These are phyloP conservation scores for Coniella vitis DNA, from an alignment of 2,329 filamentous ascomycete species.

Conservation along the genomic window DNA sequence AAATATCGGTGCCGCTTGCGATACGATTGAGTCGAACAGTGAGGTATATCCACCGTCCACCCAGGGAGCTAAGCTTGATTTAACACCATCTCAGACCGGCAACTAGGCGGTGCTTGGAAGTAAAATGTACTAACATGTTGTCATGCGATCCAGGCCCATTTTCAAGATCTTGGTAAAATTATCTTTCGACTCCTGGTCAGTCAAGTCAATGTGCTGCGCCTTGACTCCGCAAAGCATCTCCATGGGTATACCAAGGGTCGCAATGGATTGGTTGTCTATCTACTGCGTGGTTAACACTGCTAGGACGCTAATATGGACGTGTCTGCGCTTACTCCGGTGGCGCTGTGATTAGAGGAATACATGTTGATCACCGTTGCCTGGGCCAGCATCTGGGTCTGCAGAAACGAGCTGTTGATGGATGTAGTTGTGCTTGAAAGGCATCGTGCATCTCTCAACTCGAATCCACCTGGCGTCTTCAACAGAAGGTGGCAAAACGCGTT, in stretches of 20 bases:
- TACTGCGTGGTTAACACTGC: neutral
- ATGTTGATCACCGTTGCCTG: neutral
- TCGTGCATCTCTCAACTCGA: neutral
- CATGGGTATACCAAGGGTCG: neutral
- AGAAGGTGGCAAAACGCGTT: neutral
- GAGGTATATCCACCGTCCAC: neutral
- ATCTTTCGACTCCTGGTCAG: neutral
- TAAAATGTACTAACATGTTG: neutral
- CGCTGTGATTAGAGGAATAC: neutral
- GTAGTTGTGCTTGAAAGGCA: neutral
- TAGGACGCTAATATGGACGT: neutral
- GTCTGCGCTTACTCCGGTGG: neutral
- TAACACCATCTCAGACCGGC: neutral
- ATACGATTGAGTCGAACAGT: neutral
- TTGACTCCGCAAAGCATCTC: neutral
- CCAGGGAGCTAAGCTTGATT: neutral
- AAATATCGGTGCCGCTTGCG: neutral
- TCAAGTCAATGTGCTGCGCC: neutral
- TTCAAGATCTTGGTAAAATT: neutral
- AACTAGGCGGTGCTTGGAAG: neutral
- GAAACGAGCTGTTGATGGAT: neutral
- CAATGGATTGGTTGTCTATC: neutral
- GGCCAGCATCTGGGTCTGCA: neutral
- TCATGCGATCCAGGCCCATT: neutral
- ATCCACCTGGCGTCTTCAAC: neutral